Percentiles rank a stretch among this genome's conserved stretches.
phyloP scores from a whole-genome alignment of 2,329 filamentous ascomycete genomes.

The Rutstroemia sp. region DNA sequence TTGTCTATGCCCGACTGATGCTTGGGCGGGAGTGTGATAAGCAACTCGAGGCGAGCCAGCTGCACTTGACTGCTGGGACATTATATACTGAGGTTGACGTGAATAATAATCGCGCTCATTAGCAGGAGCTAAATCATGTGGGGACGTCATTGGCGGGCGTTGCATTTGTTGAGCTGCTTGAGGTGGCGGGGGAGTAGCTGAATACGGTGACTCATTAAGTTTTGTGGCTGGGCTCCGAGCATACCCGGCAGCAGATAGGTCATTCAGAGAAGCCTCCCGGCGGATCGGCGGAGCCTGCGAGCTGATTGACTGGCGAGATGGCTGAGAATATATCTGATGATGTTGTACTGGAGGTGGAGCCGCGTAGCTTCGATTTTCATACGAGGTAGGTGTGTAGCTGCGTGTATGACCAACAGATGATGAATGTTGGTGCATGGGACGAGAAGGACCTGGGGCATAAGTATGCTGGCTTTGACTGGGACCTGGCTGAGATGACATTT shows the following conservation, averaged over 20 bases:
- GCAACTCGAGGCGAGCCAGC: conserved; percentile 23
- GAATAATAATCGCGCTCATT: conserved; percentile 29
- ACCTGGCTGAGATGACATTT: conserved; percentile 36
- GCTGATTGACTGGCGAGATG: conserved; percentile 22
- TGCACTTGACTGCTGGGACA: conserved; percentile 23
- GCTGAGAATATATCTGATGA: conserved; percentile 27
- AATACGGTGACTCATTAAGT: conserved; percentile 29
- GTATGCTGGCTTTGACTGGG: conserved; percentile 34
- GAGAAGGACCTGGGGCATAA: conserved; percentile 41
- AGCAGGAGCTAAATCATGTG: conserved; percentile 20
- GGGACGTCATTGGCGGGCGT: conserved; percentile 24
- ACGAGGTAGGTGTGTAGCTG: conserved; percentile 26
- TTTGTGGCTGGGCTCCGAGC: conserved; percentile 20
- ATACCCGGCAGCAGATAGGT: conserved; percentile 24
- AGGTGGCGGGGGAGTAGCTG: conserved; percentile 25
- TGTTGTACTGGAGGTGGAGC: conserved; percentile 29
- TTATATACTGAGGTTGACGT: conserved; percentile 22
- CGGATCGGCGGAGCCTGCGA: conserved; percentile 23
- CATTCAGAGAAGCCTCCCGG: conserved; percentile 24
- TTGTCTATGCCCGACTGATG: conserved; percentile 22
- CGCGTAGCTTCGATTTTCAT: conserved; percentile 34
- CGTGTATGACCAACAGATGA: conserved; percentile 24
- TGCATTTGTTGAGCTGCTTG: conserved; percentile 11
- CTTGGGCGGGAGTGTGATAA: conserved; percentile 23
- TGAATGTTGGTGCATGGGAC: conserved; percentile 41